Evolutionary conservation across 139 green algal species (phyloP), one percentile per base, ranked within the genome.

Genomic region (Chlamydomonas asymmetrica): DNA sequence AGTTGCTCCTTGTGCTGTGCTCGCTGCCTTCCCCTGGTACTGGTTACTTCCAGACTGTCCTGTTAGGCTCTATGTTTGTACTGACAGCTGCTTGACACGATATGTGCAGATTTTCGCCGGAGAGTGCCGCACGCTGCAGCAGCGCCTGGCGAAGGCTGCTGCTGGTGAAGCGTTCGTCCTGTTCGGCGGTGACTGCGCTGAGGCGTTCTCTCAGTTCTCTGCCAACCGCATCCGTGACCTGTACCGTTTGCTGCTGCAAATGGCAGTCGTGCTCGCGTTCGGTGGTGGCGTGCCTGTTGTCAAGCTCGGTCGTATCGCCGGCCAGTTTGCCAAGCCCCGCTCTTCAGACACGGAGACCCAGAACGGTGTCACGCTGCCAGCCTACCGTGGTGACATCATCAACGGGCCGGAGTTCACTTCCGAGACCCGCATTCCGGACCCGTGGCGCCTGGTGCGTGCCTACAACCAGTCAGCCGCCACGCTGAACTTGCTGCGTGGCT

Each of bases 261-360:
- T 99, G 96, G 85, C 85, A 35, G 90, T 98, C 6, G 92, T 99
- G 18, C 84, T 98, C 66, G 98, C 96, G 80, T 99, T 97, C 67
- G 96, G 95, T 34, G 94, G 93, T 23, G 92, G 92, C 59, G 87
- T 99, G 70, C 97, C 97, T 5, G 88, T 99, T 7, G 89, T 99
- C 18, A 99, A 99, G 92, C 87, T 99, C 40, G 97, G 97, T 13
- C 92, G 97, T 74, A 97, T 99, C 86, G 97, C 97, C 9, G 97
- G 97, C 1, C 97, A 99, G 88, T 99, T 99, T 73, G 97, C 97
- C 78, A 99, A 99, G 91, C 97, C 97, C 6, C 82, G 96, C 49
- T 83, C 64, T 2, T 49, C 73, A 29, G 37, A 66, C 61, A 73
- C 67, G 16, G 88, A 92, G 81, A 87, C 73, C 66, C 80, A 84